phyloP scores from a whole-genome alignment of 331 rosid species.

The Dryas integrifolia region DNA sequence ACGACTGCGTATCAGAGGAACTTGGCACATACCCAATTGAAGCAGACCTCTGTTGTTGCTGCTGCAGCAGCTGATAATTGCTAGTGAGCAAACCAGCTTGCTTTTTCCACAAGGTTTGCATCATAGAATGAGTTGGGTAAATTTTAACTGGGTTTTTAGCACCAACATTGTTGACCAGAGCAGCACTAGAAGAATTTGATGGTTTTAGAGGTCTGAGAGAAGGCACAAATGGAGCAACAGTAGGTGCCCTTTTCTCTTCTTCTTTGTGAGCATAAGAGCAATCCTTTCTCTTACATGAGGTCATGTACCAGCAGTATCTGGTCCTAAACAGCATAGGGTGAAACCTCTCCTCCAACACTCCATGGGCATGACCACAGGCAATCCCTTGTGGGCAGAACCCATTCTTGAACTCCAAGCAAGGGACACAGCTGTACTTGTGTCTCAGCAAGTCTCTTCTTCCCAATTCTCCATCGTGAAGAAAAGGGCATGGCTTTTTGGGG shows the following conservation, averaged over 20 bases:
- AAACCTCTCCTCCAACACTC: not conserved
- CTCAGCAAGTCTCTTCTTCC: conserved; percentile 1
- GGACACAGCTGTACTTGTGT: not conserved
- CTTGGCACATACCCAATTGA: conserved; percentile 5
- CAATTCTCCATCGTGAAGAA: not conserved
- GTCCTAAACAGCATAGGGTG: conserved; percentile 11
- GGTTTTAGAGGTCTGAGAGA: not conserved
- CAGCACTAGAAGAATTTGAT: not conserved
- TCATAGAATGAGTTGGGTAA: conserved; percentile 2
- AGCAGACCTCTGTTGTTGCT: not conserved
- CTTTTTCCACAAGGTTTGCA: conserved; percentile 8
- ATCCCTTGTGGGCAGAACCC: conserved; percentile 1
- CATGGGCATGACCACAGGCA: not conserved
- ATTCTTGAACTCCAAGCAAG: not conserved
- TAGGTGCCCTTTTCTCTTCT: not conserved
- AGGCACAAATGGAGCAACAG: not conserved
- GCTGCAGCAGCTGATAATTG: conserved; percentile 1
- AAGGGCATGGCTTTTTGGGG: conserved; percentile 4
- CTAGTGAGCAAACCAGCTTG: not conserved
- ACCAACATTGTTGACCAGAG: too few relatives aligned
- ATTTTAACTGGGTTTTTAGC: not conserved
- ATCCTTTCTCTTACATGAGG: not conserved
- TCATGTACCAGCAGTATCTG: conserved; percentile 8
- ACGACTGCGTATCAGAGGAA: not conserved
- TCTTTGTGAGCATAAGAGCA: conserved; percentile 18